Base-by-base conservation (phyloP, 164 flowering plant species). In the Vitis amurensis region DNA sequence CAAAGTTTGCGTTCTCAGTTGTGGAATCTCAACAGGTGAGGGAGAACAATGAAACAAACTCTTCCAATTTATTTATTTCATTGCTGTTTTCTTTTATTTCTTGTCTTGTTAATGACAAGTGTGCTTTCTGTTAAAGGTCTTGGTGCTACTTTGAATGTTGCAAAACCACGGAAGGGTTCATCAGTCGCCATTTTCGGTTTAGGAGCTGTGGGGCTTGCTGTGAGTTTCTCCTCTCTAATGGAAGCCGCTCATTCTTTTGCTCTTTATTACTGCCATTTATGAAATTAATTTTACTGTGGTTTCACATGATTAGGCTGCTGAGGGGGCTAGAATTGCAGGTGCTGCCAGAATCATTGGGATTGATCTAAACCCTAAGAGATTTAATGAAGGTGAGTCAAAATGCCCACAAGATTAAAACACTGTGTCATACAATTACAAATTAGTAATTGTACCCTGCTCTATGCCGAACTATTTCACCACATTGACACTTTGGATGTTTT, bases 201-300 rank as follows among this genome's bases (percentile, higher is more conserved):
- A 48, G 92, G 92, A 51, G 88, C 90, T 50, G 91, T 88, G 0
- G 93, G 91, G 55, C 89, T 88, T 67, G 88, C 86, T 59, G 90
- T 87, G 71, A 84, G 88, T 77, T 29, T 69, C 16, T 10, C 16
- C 37, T 63, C 51, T 52, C 44, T 31, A 31, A 4, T 31, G 44
- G 7, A 31, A 31, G 27, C 27, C 27, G 27, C 27, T 23, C 27
- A 23, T 23, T 23, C 0, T 23, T 23, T 1, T 23, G 27, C 27
- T 23, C 27, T 31, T 31, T 31, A 0, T 31, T 31, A 31, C 44
- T 31, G 44, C 44, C 7, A 31, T 6, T 31, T 31, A 31, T 31
- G 44, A 31, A 31, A 31, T 31, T 31, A 31, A 31, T 31, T 31
- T 31, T 31, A 31, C 44, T 31, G 0, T 31, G 44, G 44, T 53